These are phyloP conservation scores for Boletus pseudo-olivaceus DNA, from an alignment of 768 basidiomycete genomes.

Conservation along the genomic window DNA sequence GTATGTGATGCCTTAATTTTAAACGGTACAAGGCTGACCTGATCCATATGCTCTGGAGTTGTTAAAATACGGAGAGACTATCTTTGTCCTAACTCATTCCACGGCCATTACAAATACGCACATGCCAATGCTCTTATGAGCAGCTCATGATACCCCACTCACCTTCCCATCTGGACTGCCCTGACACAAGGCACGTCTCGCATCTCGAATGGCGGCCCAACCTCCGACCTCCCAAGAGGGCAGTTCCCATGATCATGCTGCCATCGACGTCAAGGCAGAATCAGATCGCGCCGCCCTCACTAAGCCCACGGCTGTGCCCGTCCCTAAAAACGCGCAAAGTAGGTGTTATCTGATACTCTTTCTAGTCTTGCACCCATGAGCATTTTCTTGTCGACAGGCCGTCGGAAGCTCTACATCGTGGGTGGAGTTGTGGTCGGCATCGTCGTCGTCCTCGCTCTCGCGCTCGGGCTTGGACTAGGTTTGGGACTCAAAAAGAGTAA, in stretches of 20 bases:
- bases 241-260: conserved; percentile 2
- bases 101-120: conserved; percentile 16
- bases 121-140: background rate
- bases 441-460: conserved; percentile 21
- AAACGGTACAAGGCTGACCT: background rate
- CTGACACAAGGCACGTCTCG: background rate
- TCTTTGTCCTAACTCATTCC: background rate
- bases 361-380: background rate
- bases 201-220: conserved; percentile 6
- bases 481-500: conserved; percentile 23
- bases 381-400: conserved; percentile 10
- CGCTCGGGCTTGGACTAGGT: conserved; percentile 29
- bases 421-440: conserved; percentile 8
- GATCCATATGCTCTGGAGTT: background rate
- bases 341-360: background rate
- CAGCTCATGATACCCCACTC: background rate
- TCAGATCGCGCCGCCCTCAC: background rate
- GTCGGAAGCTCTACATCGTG: conserved; percentile 18
- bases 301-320: background rate
- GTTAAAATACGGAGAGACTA: too few species aligned
- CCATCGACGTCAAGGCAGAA: background rate
- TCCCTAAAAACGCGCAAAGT: conserved; percentile 4
- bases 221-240: background rate
- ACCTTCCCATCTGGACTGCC: background rate
- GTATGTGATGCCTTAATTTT: background rate